Percentiles rank a stretch among this genome's conserved stretches.
These are phyloP conservation scores for Alternaria hordeiaustralica DNA, from an alignment of 2,329 filamentous ascomycete species.

Conservation along the genomic window DNA sequence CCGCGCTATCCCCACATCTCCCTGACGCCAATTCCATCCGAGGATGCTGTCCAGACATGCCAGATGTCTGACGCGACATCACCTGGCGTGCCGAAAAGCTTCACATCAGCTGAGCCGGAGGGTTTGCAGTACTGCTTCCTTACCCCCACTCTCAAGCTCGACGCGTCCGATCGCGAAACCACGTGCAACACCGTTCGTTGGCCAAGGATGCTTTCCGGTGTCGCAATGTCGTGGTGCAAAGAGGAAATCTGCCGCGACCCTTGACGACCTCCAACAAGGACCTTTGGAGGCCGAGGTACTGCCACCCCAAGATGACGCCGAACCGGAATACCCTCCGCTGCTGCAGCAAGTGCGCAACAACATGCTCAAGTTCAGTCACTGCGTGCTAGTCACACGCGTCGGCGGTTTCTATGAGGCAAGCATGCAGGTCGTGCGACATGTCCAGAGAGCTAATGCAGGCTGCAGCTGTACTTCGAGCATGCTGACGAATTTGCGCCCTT, in stretches of 20 bases:
- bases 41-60: constrained; percentile 27
- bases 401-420: constrained; percentile 89
- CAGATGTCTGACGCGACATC: constrained; percentile 11
- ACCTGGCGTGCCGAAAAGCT: neutral
- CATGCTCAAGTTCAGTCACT: constrained; percentile 89
- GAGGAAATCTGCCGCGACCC: constrained; percentile 43
- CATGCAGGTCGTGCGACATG: neutral
- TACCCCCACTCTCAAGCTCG: constrained; percentile 13
- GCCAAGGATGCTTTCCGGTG: constrained; percentile 20
- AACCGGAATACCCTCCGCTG: constrained; percentile 80
- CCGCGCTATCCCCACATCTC: neutral
- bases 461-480: constrained; percentile 86
- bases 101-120: neutral
- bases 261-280: constrained; percentile 63
- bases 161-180: constrained; percentile 38
- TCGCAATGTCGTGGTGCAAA: constrained; percentile 50
- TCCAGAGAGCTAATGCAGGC: constrained; percentile 13
- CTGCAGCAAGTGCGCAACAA: constrained; percentile 85
- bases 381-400: constrained; percentile 88
- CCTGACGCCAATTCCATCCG: neutral
- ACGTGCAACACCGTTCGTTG: constrained; percentile 28
- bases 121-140: neutral
- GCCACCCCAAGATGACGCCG: constrained; percentile 52
- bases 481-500: constrained; percentile 87
- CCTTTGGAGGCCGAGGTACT: constrained; percentile 54